These are phyloP conservation scores for Luzula sylvatica DNA, from an alignment of 176 grass and related monocot genomes.

Conservation along the genomic window DNA sequence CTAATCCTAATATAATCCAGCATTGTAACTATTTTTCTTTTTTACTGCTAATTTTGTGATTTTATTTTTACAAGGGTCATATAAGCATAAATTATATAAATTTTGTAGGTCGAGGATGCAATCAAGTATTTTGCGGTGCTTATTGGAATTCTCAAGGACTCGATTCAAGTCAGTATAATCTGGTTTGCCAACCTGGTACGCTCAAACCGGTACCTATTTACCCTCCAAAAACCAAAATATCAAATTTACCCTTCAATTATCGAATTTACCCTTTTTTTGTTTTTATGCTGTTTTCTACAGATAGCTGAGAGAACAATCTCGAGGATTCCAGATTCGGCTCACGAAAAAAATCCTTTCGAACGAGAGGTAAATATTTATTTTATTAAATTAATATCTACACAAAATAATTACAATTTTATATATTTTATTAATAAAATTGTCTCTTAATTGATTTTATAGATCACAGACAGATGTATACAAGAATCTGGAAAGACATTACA, in stretches of 20 bases:
- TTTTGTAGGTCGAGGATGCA: constrained; percentile 70
- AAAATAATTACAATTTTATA: not conserved
- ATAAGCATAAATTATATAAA: not conserved
- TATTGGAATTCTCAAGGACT: constrained; percentile 81
- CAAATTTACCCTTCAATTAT: no score
- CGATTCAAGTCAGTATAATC: constrained; percentile 54
- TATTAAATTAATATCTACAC: constrained; percentile 7
- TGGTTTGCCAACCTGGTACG: constrained; percentile 59
- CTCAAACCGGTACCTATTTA: constrained; percentile 50
- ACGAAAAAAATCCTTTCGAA: constrained; percentile 77
- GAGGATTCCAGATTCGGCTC: constrained; percentile 53
- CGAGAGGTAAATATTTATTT: constrained; percentile 53
- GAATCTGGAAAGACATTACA: constrained; percentile 71
- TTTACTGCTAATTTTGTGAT: constrained; percentile 11
- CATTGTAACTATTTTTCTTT: constrained; percentile 42
- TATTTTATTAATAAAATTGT: not conserved
- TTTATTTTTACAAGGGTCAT: not conserved
- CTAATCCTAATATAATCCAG: constrained; percentile 49
- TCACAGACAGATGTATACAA: constrained; percentile 92
- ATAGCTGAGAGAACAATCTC: constrained; percentile 43
- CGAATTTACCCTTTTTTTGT: no score
- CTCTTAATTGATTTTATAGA: constrained; percentile 51
- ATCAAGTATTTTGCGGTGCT: constrained; percentile 60
- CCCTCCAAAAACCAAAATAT: no score
- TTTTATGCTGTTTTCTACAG: constrained; percentile 24